Percentiles rank a stretch among this genome's conserved stretches.
phyloP scores from a whole-genome alignment of 202 grass and related monocot genomes.

The Bolboschoenoplectus hybrid region DNA sequence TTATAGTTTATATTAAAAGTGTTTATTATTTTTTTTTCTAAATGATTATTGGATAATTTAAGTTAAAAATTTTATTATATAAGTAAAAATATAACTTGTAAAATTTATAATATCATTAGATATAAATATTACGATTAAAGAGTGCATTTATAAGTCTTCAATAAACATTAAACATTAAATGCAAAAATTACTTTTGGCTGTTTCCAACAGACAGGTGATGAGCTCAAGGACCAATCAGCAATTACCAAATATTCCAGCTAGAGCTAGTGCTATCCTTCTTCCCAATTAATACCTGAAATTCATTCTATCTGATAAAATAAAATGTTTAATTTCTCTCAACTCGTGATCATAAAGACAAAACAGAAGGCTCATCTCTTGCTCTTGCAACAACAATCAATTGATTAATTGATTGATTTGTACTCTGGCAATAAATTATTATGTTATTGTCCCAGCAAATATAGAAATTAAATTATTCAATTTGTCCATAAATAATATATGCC shows the following conservation, averaged over 20 bases:
- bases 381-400: background rate
- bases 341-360: constrained; percentile 23
- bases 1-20: no score
- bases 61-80: no score
- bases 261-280: no score
- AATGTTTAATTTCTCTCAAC: background rate
- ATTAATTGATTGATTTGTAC: constrained; percentile 20
- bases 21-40: no score
- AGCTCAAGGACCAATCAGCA: background rate
- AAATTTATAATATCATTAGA: no score
- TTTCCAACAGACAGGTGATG: constrained; percentile 2
- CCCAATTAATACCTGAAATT: background rate
- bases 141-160: no score
- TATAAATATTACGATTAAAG: no score
- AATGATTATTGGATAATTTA: no score
- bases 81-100: no score
- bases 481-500: background rate
- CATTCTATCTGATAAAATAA: constrained; percentile 14
- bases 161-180: background rate
- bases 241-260: no score
- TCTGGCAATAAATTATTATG: constrained; percentile 14
- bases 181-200: background rate
- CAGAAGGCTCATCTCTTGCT: background rate
- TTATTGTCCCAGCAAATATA: background rate
- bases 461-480: background rate